Percentiles rank a stretch among this genome's conserved stretches.
Evolutionary conservation across 2,329 filamentous ascomycete genomes (phyloP).

Genomic region (Alternaria triticimaculans): DNA sequence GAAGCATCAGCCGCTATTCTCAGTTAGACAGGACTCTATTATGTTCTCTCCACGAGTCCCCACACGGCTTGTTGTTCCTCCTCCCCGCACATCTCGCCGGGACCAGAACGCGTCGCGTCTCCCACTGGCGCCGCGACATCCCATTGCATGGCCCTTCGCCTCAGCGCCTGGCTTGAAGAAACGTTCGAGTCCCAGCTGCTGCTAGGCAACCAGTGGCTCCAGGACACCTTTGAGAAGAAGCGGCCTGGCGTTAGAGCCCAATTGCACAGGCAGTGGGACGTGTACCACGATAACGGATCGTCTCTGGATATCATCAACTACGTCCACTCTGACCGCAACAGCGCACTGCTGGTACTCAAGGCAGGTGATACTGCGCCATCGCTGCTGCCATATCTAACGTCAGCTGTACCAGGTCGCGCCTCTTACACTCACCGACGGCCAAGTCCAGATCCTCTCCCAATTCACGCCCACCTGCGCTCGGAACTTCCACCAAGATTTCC

Average conservation of each 20-base stretch:
- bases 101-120: conserved; percentile 22
- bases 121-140: not conserved
- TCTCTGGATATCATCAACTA: conserved; percentile 37
- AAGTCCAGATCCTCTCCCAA: conserved; percentile 22
- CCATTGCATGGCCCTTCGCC: conserved; percentile 22
- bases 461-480: conserved; percentile 18
- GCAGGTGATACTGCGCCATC: conserved; percentile 14
- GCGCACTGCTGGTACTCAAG: conserved; percentile 32
- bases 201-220: conserved; percentile 32
- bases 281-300: conserved; percentile 46
- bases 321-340: conserved; percentile 7
- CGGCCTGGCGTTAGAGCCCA: conserved; percentile 4
- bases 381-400: conserved; percentile 1
- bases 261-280: conserved; percentile 25
- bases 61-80: not conserved
- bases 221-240: conserved; percentile 17
- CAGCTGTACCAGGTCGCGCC: conserved; percentile 16
- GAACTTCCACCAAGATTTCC: conserved; percentile 13
- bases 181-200: conserved; percentile 27
- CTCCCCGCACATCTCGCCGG: not conserved
- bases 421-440: conserved; percentile 39
- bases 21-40: not conserved
- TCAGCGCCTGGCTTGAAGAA: conserved; percentile 32
- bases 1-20: not conserved
- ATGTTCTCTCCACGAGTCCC: not conserved